These are phyloP conservation scores for Vaccinium vitisidaea DNA, from an alignment of 148 eudicot species.

Conservation along the genomic window DNA sequence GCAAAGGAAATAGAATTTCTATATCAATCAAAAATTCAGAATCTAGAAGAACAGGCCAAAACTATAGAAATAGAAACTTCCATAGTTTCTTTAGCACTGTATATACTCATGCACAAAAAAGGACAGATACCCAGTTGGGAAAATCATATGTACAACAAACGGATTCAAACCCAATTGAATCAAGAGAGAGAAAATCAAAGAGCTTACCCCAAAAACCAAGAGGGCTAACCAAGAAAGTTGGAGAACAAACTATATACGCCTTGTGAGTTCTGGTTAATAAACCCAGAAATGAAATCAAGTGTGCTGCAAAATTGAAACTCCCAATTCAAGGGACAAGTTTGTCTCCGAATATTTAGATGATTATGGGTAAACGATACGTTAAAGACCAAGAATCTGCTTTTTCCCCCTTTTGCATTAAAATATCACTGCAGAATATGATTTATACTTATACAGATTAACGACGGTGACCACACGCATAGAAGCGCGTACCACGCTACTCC, in stretches of 20 bases:
- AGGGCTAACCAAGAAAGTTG: not conserved
- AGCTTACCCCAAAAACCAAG: slow-evolving; percentile 3
- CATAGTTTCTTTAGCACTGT: too few relatives aligned
- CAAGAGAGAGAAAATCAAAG: not conserved
- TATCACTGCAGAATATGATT: not conserved
- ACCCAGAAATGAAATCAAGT: not conserved
- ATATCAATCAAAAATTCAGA: too few relatives aligned
- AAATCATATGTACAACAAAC: not conserved
- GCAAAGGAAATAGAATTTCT: too few relatives aligned
- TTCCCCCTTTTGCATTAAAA: not conserved
- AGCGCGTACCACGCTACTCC: not conserved
- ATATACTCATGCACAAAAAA: too few relatives aligned
- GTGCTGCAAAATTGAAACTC: not conserved
- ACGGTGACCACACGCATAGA: not conserved
- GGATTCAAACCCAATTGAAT: not conserved
- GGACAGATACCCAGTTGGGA: not conserved
- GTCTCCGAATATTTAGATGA: slow-evolving; percentile 1
- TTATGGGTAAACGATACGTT: not conserved
- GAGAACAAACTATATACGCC: not conserved
- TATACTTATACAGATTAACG: too few relatives aligned
- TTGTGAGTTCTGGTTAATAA: not conserved
- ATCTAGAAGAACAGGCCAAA: too few relatives aligned
- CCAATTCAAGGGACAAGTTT: not conserved
- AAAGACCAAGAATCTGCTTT: not conserved
- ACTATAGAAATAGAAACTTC: too few relatives aligned